Base-by-base conservation (phyloP, 805 yeast genomes). In the Ogataea philodendri region DNA sequence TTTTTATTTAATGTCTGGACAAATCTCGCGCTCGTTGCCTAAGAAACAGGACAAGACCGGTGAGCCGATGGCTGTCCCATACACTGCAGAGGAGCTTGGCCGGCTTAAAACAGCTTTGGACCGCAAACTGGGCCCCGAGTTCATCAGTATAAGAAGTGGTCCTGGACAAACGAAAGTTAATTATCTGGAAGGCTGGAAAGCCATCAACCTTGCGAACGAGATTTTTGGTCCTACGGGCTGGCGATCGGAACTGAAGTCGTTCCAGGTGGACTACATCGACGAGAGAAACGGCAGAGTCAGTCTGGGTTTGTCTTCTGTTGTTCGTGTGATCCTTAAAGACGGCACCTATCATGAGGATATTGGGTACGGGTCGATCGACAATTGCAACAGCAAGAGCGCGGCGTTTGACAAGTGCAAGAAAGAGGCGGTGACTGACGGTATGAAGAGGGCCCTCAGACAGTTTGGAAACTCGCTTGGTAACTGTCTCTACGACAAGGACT, bases 151-250 rank as follows among this genome's bases (percentile, higher is more conserved):
- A 25, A 66, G 94, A 30, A 78, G 87, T 6, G 89, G 88, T 3
- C 86, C 81, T 22, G 87, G 86, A 3, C 80, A 83, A 9, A 70
- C 68, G 29, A 67, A 72, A 36, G 84, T 84, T 4, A 77, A 83
- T 2, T 84, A 84, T 49, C 70, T 84, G 25, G 93, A 84, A 58
- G 95, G 94, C 1, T 84, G 90, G 88, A 81, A 76, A 53, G 90
- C 85, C 2, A 71, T 84, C 23, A 81, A 81, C 51, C 58, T 84
- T 30, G 94, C 95, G 9, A 84, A 84, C 51, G 82, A 80, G 48
- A 78, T 84, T 3, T 84, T 84, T 67, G 94, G 94, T 0, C 84
- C 81, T 49, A 78, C 83, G 52, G 93, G 93, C 1, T 84, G 95
- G 95, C 68, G 71, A 46, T 78, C 88, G 0, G 90, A 84, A 49